Evolutionary conservation across 2,329 filamentous ascomycete genomes (phyloP).

Genomic region (Cladosporium sphaerospermum): DNA sequence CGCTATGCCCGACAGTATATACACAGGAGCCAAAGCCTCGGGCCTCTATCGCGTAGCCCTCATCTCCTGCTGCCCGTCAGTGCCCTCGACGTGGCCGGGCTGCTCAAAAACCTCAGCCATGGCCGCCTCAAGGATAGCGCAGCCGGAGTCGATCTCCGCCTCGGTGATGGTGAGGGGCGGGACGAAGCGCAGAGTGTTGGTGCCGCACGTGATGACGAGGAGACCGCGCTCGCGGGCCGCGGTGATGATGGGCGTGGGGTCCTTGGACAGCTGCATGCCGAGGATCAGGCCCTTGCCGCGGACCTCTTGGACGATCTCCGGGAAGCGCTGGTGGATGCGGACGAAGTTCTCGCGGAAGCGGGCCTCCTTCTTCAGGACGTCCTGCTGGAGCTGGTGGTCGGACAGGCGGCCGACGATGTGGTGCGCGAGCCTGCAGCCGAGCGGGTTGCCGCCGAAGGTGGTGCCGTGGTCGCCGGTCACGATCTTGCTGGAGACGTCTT

Average conservation of each 20-base stretch:
- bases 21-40: background rate
- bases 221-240: constrained; percentile 83
- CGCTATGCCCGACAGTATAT: constrained; percentile 4
- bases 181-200: constrained; percentile 86
- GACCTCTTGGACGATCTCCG: constrained; percentile 68
- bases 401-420: constrained; percentile 75
- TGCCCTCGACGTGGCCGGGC: constrained; percentile 31
- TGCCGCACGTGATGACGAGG: constrained; percentile 85
- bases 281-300: constrained; percentile 80
- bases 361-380: constrained; percentile 62
- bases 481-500: constrained; percentile 62
- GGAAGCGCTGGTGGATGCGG: constrained; percentile 54
- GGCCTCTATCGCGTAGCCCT: background rate
- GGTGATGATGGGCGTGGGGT: constrained; percentile 68
- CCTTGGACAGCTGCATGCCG: constrained; percentile 72
- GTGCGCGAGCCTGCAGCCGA: constrained; percentile 77
- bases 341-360: constrained; percentile 55
- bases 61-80: constrained; percentile 43
- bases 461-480: constrained; percentile 82
- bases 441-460: constrained; percentile 87
- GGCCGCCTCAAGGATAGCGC: constrained; percentile 67
- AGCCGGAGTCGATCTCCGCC: constrained; percentile 70
- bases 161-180: constrained; percentile 77
- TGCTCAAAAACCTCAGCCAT: constrained; percentile 50
- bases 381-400: constrained; percentile 61